phyloP scores from a whole-genome alignment of 2,329 filamentous ascomycete species.

The Aspergillus sp. region DNA sequence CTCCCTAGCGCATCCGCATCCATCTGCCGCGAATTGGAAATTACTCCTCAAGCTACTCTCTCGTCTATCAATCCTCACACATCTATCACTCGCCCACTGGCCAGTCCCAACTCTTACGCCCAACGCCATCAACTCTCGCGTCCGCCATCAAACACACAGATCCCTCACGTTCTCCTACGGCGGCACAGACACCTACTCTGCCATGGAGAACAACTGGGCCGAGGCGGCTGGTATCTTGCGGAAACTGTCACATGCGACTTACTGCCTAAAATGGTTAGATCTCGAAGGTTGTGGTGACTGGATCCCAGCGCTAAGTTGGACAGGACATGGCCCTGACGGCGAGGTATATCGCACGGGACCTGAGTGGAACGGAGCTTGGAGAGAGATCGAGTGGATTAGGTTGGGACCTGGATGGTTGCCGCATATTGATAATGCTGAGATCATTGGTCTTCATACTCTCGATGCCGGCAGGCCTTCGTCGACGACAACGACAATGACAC shows the following conservation, averaged over 20 bases:
- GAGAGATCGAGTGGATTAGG: slow-evolving; percentile 37
- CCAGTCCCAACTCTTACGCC: slow-evolving; percentile 53
- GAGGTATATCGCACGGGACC: slow-evolving; percentile 24
- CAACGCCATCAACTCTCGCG: slow-evolving; percentile 42
- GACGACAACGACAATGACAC: no score
- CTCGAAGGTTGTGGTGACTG: slow-evolving; percentile 54
- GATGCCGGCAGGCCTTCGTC: neutral
- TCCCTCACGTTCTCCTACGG: slow-evolving; percentile 42
- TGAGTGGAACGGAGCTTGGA: slow-evolving; percentile 43
- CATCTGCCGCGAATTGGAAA: slow-evolving; percentile 45
- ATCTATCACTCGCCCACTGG: slow-evolving; percentile 59
- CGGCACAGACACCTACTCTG: slow-evolving; percentile 48
- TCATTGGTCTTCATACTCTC: neutral
- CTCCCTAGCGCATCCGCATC: slow-evolving; percentile 49
- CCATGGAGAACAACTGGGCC: slow-evolving; percentile 48
- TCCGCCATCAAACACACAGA: slow-evolving; percentile 34
- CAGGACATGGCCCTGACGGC: slow-evolving; percentile 22
- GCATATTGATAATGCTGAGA: slow-evolving; percentile 10
- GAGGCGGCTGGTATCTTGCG: slow-evolving; percentile 52
- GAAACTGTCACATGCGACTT: slow-evolving; percentile 48
- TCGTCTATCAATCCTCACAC: slow-evolving; percentile 51
- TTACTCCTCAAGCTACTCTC: slow-evolving; percentile 49
- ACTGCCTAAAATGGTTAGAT: slow-evolving; percentile 57
- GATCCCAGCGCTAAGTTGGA: slow-evolving; percentile 47
- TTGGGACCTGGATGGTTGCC: slow-evolving; percentile 39